A percentile compares a stretch with the other conserved stretches of the same genome.
phyloP scores from a whole-genome alignment of 116 monocot genomes.

The Thalassia testudinum region DNA sequence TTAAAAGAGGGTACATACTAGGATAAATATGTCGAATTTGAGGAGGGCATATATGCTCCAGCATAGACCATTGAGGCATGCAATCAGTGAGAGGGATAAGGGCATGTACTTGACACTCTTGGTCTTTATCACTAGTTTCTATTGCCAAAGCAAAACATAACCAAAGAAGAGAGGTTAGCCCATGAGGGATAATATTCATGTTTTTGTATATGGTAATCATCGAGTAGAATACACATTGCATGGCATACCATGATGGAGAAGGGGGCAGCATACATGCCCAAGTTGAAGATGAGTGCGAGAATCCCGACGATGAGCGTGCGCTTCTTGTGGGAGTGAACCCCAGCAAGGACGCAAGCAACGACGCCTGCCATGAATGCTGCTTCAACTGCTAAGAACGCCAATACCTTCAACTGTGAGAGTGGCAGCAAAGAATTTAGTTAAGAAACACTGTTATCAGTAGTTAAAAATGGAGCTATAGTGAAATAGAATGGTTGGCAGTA shows the following conservation, averaged over 20 bases:
- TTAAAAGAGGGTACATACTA: not conserved
- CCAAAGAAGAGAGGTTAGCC: not conserved
- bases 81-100: conserved; percentile 21
- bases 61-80: conserved; percentile 23
- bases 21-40: conserved; percentile 16
- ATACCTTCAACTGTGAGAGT: conserved; percentile 14
- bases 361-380: conserved; percentile 19
- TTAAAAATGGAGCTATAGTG: too few species aligned
- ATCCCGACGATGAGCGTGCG: conserved; percentile 33
- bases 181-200: not conserved
- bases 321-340: conserved; percentile 7
- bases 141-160: not conserved
- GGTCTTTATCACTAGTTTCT: conserved; percentile 33
- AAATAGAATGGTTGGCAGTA: too few species aligned
- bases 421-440: not conserved
- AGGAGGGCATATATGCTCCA: conserved; percentile 17
- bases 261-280: conserved; percentile 51
- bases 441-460: too few species aligned
- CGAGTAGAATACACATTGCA: not conserved
- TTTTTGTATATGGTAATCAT: not conserved
- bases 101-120: conserved; percentile 63
- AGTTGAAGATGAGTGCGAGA: conserved; percentile 47
- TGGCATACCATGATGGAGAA: conserved; percentile 33
- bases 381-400: conserved; percentile 14
- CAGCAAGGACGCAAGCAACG: conserved; percentile 6